Conservation (phyloP, 2,329 filamentous ascomycete genomes). For the Parastagonospora avenae region DNA sequence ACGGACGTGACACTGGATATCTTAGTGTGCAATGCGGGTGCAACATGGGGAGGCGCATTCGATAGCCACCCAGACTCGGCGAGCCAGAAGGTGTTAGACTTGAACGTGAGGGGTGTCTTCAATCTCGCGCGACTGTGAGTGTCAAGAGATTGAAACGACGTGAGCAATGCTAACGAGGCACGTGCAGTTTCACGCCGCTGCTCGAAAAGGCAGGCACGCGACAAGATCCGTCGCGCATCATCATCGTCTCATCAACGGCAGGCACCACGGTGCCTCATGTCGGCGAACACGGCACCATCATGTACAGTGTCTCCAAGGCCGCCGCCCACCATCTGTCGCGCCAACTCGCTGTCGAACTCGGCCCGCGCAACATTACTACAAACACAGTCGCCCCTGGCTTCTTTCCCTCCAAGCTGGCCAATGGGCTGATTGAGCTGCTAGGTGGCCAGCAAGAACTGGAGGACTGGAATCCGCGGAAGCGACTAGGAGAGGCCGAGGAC, state of each 20-base stretch:
- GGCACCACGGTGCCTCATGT: conserved; percentile 46
- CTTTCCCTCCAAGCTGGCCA: conserved; percentile 46
- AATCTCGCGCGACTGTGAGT: conserved; percentile 45
- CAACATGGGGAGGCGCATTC: conserved; percentile 47
- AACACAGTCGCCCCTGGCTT: conserved; percentile 49
- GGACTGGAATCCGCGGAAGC: conserved; percentile 37
- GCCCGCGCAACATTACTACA: conserved; percentile 46
- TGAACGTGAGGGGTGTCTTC: conserved; percentile 49
- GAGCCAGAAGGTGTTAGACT: conserved; percentile 45
- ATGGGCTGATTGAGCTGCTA: conserved; percentile 44
- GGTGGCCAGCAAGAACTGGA: conserved; percentile 50
- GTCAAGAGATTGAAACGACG: background rate
- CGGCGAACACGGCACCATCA: conserved; percentile 46
- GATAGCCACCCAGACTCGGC: conserved; percentile 44
- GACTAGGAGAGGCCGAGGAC: conserved; percentile 42
- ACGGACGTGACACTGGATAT: conserved; percentile 43
- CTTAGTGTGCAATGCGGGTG: conserved; percentile 47
- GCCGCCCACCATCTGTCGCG: conserved; percentile 46
- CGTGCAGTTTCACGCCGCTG: conserved; percentile 41
- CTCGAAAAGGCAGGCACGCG: conserved; percentile 39
- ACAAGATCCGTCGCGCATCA: conserved; percentile 44
- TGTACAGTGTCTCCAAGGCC: conserved; percentile 49
- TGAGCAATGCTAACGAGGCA: background rate
- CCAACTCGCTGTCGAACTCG: conserved; percentile 48
- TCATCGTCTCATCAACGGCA: conserved; percentile 44